Percentiles rank a stretch among this genome's conserved stretches.
These are phyloP conservation scores for Spergularia marina DNA, from an alignment of 148 eudicot species.

Conservation along the genomic window DNA sequence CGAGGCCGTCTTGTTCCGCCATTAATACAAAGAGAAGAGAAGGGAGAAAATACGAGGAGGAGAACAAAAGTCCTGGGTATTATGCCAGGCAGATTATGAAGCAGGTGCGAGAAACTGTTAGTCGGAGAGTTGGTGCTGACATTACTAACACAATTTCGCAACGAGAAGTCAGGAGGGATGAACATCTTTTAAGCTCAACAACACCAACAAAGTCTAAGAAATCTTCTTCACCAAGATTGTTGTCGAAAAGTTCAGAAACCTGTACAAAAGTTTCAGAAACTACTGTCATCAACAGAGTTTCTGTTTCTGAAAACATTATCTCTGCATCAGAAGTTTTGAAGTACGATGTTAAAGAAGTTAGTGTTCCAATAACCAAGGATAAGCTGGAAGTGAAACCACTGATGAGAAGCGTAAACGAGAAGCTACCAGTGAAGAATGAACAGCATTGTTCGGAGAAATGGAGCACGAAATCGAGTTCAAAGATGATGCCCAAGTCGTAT, in stretches of 20 bases:
- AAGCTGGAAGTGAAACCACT: neutral
- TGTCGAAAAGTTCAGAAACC: neutral
- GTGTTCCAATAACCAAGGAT: neutral
- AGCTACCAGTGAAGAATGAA: neutral
- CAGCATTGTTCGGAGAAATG: too few species aligned
- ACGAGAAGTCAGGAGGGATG: conserved; percentile 39
- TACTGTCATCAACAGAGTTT: too few species aligned
- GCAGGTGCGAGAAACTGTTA: conserved; percentile 62
- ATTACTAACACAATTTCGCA: conserved; percentile 52
- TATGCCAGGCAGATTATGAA: conserved; percentile 65
- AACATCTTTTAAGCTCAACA: conserved; percentile 27
- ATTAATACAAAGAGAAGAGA: conserved; percentile 35
- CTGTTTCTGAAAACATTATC: too few species aligned
- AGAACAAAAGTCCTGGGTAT: conserved; percentile 46
- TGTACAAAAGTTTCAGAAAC: neutral
- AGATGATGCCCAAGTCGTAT: conserved; percentile 21
- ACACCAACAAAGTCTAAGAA: conserved; percentile 40
- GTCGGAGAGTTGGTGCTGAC: conserved; percentile 61
- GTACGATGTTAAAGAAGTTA: conserved; percentile 5
- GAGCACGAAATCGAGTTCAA: conserved; percentile 12
- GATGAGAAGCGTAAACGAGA: conserved; percentile 7
- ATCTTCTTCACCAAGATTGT: neutral
- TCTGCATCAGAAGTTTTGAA: neutral
- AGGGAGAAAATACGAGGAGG: conserved; percentile 6
- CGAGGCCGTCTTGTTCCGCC: conserved; percentile 43